Percentiles rank a stretch among this genome's conserved stretches.
phyloP scores from a whole-genome alignment of 2,329 filamentous ascomycete species.

The Endothia cerciana region DNA sequence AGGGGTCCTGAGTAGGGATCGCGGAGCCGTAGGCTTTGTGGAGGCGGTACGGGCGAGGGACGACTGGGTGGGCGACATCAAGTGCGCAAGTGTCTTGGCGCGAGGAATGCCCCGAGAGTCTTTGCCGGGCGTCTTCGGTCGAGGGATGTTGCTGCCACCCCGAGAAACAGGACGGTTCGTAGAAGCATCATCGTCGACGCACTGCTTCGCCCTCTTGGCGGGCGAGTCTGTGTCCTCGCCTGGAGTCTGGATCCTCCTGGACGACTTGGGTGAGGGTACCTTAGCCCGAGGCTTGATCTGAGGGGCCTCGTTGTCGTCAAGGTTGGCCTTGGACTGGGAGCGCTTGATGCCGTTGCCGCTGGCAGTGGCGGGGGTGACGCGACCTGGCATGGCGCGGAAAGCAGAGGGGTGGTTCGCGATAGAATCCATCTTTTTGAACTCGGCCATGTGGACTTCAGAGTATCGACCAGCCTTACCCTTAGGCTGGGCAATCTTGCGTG shows the following conservation, averaged over 20 bases:
- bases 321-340: conserved; percentile 54
- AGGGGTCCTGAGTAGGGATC: conserved; percentile 55
- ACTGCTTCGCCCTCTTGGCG: conserved; percentile 74
- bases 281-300: conserved; percentile 45
- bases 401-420: conserved; percentile 85
- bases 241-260: conserved; percentile 36
- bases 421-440: conserved; percentile 98
- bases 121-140: conserved; percentile 50
- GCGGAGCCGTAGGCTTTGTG: conserved; percentile 50
- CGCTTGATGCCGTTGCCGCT: conserved; percentile 53
- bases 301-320: conserved; percentile 61
- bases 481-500: conserved; percentile 76
- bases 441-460: conserved; percentile 81
- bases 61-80: conserved; percentile 80
- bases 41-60: conserved; percentile 66
- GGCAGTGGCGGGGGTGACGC: conserved; percentile 51
- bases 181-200: conserved; percentile 70
- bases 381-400: conserved; percentile 64
- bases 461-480: conserved; percentile 79
- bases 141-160: conserved; percentile 53
- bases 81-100: conserved; percentile 55
- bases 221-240: conserved; percentile 45
- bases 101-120: conserved; percentile 43
- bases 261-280: conserved; percentile 37
- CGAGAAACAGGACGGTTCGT: conserved; percentile 63